These are phyloP conservation scores for Hyphodiscus sp. DNA, from an alignment of 2,329 filamentous ascomycete species.

Conservation along the genomic window DNA sequence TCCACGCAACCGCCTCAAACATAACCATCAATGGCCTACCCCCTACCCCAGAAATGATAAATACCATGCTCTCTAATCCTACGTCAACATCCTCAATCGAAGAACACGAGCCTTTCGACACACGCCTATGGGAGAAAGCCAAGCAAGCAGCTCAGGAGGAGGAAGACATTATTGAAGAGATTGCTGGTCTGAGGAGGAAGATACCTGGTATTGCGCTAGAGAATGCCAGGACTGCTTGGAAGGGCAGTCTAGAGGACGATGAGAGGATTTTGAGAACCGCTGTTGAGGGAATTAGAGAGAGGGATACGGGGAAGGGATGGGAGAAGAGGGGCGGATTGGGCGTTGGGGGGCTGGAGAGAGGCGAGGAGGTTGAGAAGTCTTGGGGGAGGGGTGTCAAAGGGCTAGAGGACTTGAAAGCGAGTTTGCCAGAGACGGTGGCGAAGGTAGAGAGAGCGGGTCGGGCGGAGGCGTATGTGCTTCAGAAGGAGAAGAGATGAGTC, in stretches of 20 bases:
- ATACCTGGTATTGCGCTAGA: constrained; percentile 16
- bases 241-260: constrained; percentile 18
- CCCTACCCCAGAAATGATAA: constrained; percentile 33
- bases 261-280: constrained; percentile 11
- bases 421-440: constrained; percentile 56
- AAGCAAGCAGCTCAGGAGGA: constrained; percentile 56
- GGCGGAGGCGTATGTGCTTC: constrained; percentile 35
- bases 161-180: constrained; percentile 57
- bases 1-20: constrained; percentile 51
- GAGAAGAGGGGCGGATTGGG: constrained; percentile 22
- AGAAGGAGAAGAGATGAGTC: not conserved
- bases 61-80: constrained; percentile 24
- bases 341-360: constrained; percentile 37
- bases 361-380: constrained; percentile 39
- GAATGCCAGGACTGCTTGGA: constrained; percentile 18
- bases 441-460: constrained; percentile 58
- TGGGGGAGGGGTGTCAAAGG: constrained; percentile 44
- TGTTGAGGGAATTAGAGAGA: constrained; percentile 14
- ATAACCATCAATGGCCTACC: constrained; percentile 55
- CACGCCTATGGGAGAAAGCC: constrained; percentile 50
- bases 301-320: constrained; percentile 10
- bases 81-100: constrained; percentile 23
- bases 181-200: constrained; percentile 38
- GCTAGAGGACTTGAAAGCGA: constrained; percentile 47
- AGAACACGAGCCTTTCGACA: constrained; percentile 55